Percentiles rank a stretch among this genome's conserved stretches.
Conservation (phyloP, 2,329 filamentous ascomycete genomes). For the Alternaria gansuensis region DNA sequence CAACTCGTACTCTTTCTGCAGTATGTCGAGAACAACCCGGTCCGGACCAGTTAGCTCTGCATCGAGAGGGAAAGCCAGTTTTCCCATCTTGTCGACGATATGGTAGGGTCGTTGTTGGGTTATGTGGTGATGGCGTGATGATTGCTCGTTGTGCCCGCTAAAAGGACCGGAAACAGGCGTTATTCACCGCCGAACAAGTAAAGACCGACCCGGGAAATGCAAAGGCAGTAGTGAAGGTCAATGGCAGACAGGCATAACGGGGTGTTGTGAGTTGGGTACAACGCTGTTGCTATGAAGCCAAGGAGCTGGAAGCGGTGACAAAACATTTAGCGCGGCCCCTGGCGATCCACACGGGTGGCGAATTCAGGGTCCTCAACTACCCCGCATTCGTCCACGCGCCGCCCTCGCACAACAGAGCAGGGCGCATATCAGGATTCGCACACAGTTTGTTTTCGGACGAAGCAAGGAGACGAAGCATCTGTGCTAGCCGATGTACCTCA, state of each 20-base stretch:
- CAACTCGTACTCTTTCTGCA: constrained; percentile 43
- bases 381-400: constrained; percentile 4
- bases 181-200: not conserved
- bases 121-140: not conserved
- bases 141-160: not conserved
- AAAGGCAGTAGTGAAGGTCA: not conserved
- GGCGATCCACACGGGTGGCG: constrained; percentile 17
- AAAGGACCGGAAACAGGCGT: not conserved
- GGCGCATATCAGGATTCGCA: not conserved
- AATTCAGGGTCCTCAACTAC: constrained; percentile 5
- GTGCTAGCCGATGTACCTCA: not conserved
- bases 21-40: constrained; percentile 41
- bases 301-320: constrained; percentile 15
- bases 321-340: constrained; percentile 19
- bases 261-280: not conserved
- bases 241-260: not conserved
- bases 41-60: constrained; percentile 45
- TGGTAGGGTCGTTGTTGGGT: constrained; percentile 7
- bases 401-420: not conserved
- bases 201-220: not conserved
- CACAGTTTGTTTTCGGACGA: not conserved
- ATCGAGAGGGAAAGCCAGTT: constrained; percentile 43
- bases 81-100: constrained; percentile 36
- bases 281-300: constrained; percentile 10
- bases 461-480: not conserved